phyloP scores from a whole-genome alignment of 2,329 filamentous ascomycete genomes.

The Nannizziopsis arthrosporioides region DNA sequence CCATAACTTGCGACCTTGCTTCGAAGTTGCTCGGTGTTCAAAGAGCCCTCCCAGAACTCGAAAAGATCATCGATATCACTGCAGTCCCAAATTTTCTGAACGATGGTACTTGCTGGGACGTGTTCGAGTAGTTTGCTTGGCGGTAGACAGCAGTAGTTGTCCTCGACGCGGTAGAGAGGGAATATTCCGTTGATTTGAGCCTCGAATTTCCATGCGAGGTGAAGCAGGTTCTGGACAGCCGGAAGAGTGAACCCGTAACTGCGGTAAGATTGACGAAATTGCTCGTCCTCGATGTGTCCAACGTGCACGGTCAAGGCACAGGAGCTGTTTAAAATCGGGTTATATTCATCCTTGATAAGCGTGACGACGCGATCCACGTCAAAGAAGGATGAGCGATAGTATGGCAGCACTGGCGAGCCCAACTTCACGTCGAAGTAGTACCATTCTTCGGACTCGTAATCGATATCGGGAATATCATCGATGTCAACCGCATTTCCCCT shows the following conservation, averaged over 20 bases:
- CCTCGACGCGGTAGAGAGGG: conserved; percentile 11
- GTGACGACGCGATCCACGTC: conserved; percentile 13
- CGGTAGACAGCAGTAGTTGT: neutral
- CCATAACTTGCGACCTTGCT: conserved; percentile 3
- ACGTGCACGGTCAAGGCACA: conserved; percentile 22
- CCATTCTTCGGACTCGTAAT: conserved; percentile 9
- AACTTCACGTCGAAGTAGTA: conserved; percentile 13
- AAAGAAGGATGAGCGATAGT: conserved; percentile 7
- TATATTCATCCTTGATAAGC: conserved; percentile 12
- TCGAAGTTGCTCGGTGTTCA: neutral
- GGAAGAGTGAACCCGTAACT: conserved; percentile 3
- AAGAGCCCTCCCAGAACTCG: conserved; percentile 11
- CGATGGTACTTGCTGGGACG: neutral
- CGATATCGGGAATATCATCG: conserved; percentile 4
- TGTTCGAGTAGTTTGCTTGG: conserved; percentile 9
- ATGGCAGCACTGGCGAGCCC: conserved; percentile 11
- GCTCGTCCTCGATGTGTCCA: conserved; percentile 12
- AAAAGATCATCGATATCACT: conserved; percentile 5
- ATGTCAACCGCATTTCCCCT: conserved; percentile 2
- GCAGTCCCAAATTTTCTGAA: conserved; percentile 9
- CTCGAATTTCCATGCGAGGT: conserved; percentile 19
- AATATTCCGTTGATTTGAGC: conserved; percentile 20
- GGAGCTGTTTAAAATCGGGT: conserved; percentile 17
- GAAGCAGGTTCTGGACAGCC: conserved; percentile 21
- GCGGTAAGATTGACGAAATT: conserved; percentile 12